Percentiles rank a stretch among this genome's conserved stretches.
These are phyloP conservation scores for Alternaria ethzedia DNA, from an alignment of 2,329 filamentous ascomycete species.

Conservation along the genomic window DNA sequence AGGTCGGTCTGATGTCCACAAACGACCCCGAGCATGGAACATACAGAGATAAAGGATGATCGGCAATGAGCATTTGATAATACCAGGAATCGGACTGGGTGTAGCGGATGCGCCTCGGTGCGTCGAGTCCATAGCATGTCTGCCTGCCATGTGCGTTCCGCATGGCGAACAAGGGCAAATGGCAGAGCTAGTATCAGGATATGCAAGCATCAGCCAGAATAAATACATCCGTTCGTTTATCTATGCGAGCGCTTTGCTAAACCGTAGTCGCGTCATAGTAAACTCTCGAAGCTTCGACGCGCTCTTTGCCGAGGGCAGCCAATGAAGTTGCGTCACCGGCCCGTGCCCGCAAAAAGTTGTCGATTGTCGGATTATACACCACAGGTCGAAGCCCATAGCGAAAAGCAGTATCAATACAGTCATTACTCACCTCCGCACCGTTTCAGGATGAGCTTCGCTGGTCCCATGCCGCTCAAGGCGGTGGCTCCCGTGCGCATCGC, in stretches of 20 bases:
- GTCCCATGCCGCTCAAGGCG: slow-evolving; percentile 43
- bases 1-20: neutral
- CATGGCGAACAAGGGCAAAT: neutral
- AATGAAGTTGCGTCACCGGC: slow-evolving; percentile 16
- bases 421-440: slow-evolving; percentile 7
- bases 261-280: slow-evolving; percentile 5
- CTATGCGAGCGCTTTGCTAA: neutral
- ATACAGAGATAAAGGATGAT: slow-evolving; percentile 5
- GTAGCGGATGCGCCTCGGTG: neutral
- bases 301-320: slow-evolving; percentile 12
- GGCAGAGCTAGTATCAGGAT: neutral
- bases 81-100: neutral
- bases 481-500: slow-evolving; percentile 42
- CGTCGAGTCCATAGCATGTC: neutral
- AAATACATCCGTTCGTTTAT: slow-evolving; percentile 1
- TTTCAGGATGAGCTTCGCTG: slow-evolving; percentile 44
- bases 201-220: neutral
- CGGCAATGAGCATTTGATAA: slow-evolving; percentile 14
- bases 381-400: slow-evolving; percentile 6
- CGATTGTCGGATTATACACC: slow-evolving; percentile 7
- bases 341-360: slow-evolving; percentile 24
- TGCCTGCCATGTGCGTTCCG: neutral
- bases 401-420: slow-evolving; percentile 19
- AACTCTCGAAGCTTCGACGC: slow-evolving; percentile 18
- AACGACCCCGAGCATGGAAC: neutral